These are phyloP conservation scores for Acanthamoeba divionensis DNA, from an alignment of 208 protist species.

Conservation along the genomic window DNA sequence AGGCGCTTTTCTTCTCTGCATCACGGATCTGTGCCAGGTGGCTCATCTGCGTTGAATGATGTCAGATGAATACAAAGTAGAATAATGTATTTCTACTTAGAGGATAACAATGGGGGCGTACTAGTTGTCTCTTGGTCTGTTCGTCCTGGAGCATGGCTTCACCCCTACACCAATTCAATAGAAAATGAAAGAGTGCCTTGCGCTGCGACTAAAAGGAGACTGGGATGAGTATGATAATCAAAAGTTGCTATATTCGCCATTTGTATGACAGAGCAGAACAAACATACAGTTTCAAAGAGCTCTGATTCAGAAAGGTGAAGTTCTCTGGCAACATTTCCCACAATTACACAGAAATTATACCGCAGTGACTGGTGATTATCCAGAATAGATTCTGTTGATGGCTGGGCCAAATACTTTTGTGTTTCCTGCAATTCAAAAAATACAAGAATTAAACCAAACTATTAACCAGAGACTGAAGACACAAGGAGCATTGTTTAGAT, in stretches of 20 bases:
- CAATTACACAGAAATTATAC: conserved; percentile 5
- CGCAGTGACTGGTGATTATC: background rate
- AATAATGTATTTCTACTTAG: background rate
- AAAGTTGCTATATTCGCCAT: background rate
- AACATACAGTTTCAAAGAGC: background rate
- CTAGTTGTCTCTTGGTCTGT: conserved; percentile 22
- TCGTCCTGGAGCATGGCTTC: conserved; percentile 46
- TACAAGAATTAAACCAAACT: too few relatives aligned
- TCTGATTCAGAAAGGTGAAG: background rate
- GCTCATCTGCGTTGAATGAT: too few relatives aligned
- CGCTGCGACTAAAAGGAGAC: background rate
- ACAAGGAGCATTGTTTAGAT: too few relatives aligned
- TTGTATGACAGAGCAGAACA: too few relatives aligned
- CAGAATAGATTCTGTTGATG: background rate
- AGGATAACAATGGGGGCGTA: background rate
- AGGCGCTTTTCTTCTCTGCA: background rate
- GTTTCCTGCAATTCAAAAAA: too few relatives aligned
- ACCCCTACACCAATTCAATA: conserved; percentile 28
- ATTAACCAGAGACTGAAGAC: too few relatives aligned
- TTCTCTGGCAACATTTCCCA: background rate
- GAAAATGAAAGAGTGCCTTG: conserved; percentile 17
- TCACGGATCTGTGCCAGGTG: background rate
- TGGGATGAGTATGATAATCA: background rate
- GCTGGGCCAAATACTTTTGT: background rate
- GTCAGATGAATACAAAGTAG: background rate